Evolutionary conservation across 148 eudicot species (phyloP).

Genomic region (Tetragonia tetragonoides): DNA sequence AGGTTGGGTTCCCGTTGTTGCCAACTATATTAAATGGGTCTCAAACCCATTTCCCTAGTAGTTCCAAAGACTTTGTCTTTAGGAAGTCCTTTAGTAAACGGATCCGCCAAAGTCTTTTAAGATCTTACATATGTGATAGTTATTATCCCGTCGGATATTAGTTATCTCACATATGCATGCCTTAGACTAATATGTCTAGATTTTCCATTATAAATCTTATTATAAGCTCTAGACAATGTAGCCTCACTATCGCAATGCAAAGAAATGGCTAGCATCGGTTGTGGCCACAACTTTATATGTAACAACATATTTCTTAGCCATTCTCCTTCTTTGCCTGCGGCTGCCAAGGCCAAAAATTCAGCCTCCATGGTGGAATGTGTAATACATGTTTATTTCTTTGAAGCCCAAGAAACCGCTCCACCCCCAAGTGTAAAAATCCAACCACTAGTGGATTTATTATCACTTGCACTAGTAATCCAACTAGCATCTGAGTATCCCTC

Average conservation of each 20-base stretch:
- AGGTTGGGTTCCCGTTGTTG: neutral
- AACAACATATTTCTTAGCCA: slow-evolving; percentile 2
- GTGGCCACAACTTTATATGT: too few species aligned
- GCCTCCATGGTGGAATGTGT: slow-evolving; percentile 13
- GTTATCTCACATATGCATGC: slow-evolving; percentile 13
- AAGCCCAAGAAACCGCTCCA: slow-evolving; percentile 20
- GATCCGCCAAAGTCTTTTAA: slow-evolving; percentile 3
- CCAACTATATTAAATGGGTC: neutral
- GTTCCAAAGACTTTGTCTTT: neutral
- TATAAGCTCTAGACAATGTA: too few species aligned
- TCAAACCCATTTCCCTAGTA: slow-evolving; percentile 10
- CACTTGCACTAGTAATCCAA: neutral
- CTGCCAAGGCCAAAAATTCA: slow-evolving; percentile 12
- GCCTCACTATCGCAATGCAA: too few species aligned
- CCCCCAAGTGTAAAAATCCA: slow-evolving; percentile 10
- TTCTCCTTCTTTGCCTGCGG: slow-evolving; percentile 19
- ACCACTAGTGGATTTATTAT: slow-evolving; percentile 1
- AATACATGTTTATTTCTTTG: slow-evolving; percentile 9
- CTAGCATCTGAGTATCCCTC: slow-evolving; percentile 18
- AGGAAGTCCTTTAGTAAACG: neutral
- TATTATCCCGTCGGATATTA: slow-evolving; percentile 12
- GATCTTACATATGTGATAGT: slow-evolving; percentile 14
- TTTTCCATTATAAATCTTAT: too few species aligned
- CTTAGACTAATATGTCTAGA: slow-evolving; percentile 1
- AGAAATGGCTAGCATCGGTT: too few species aligned